phyloP scores from a whole-genome alignment of 805 yeast genomes.

The Wickerhamiella vanderwaltii region DNA sequence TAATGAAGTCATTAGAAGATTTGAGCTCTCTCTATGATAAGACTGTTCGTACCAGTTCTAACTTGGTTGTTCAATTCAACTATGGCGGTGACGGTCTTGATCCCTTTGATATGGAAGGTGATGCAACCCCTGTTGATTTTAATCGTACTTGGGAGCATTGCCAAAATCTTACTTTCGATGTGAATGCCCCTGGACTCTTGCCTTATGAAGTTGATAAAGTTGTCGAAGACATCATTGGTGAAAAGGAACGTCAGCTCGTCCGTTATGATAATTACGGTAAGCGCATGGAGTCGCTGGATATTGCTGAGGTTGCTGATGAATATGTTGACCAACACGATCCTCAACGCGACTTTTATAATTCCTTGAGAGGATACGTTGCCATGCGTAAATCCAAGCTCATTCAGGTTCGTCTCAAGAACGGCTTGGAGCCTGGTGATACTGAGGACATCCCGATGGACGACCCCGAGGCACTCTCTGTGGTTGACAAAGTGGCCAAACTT shows the following conservation, averaged over 20 bases:
- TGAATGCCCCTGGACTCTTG: constrained; percentile 40
- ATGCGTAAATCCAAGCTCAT: constrained; percentile 49
- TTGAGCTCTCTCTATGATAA: constrained; percentile 84
- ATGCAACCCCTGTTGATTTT: constrained; percentile 91
- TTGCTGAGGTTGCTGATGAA: constrained; percentile 34
- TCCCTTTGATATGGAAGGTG: constrained; percentile 99
- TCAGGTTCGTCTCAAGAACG: constrained; percentile 41
- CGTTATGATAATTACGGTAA: constrained; percentile 68
- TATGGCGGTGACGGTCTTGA: constrained; percentile 99
- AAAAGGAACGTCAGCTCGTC: constrained; percentile 46
- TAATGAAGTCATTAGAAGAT: constrained; percentile 96
- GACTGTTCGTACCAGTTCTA: constrained; percentile 89
- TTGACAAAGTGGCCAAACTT: constrained; percentile 39
- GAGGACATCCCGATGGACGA: constrained; percentile 29
- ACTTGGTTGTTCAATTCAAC: constrained; percentile 93
- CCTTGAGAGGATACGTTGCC: constrained; percentile 52
- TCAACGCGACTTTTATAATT: constrained; percentile 69
- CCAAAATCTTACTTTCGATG: constrained; percentile 52
- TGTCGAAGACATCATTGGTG: constrained; percentile 44
- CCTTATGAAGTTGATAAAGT: constrained; percentile 58
- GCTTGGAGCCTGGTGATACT: constrained; percentile 35
- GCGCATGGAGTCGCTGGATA: constrained; percentile 29
- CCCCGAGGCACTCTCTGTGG: constrained; percentile 24
- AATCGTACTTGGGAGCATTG: constrained; percentile 92
- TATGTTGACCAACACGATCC: constrained; percentile 78